Evolutionary conservation across 2,329 filamentous ascomycete species (phyloP), one percentile per base, ranked within the genome.

Genomic region (Botrytis medusae): DNA sequence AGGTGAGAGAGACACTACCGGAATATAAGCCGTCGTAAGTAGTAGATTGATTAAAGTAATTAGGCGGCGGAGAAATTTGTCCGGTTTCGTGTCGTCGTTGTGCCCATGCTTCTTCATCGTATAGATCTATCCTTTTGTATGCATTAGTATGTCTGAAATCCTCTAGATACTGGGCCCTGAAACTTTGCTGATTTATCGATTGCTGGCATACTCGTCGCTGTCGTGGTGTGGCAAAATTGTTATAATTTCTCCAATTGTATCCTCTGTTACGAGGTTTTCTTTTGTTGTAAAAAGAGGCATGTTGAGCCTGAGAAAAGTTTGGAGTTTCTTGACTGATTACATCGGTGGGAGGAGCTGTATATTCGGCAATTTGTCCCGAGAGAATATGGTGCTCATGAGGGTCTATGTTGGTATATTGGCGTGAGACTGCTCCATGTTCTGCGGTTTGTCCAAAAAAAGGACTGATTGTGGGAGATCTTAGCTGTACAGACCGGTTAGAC

Each of bases 221-320:
- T 12, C 1, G 22, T 18, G 7, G 6, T 16, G 9, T 4, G 18
- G 7, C 14, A 16, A 34, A 14, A 20, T 16, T 14, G 4, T 8
- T 9, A 54, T 48, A n/a, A 1, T 29, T 4, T 2, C n/a, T 54
- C 64, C 46, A 54, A 8, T 40, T 29, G 40, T 40, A 9, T 29
- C 8, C 34, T 54, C 46, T 25, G 1, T 12, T 6, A 8, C 9
- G 25, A 22, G 9, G 14, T 40, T 25, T 54, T 18, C 51, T 48
- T 0, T 40, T 34, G 1, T 20, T 4, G 2, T 16, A 2, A 4
- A 22, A 54, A 22, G 14, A 16, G 9, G 7, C 4, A 8, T 40
- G 2, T 14, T 10, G 10, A 29, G 2, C 1, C 1, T 40, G 46
- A 20, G 10, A 9, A n/a, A 1, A 9, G 0, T 18, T 7, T 3